Base-by-base conservation (phyloP, 192 early-diverging fungal species). In the Powellomyces hirtus region DNA sequence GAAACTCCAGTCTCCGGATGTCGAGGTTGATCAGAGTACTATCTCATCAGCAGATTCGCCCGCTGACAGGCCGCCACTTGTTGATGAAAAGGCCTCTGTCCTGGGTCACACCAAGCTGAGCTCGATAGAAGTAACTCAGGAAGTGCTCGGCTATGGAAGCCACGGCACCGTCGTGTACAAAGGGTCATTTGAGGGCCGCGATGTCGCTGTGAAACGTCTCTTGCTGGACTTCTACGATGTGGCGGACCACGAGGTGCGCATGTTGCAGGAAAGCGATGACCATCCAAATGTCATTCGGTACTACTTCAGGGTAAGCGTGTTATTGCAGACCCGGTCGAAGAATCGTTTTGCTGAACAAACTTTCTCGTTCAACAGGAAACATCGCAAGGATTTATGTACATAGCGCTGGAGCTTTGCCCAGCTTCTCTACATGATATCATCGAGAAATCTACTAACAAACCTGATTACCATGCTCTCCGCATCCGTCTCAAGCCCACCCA, bases 201-300 rank as follows among this genome's bases (percentile, higher is more conserved):
- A 88, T 4, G 96, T 98, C 11, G 97, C 97, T 0, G 89, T 99
- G 45, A 99, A 99, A 74, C 84, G 96, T 18, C 75, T 99, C 30
- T 75, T 99, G 57, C 71, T 92, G 34, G 97, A 98, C 73, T 98
- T 97, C 83, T 96, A 99, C 75, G 92, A 95, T 37, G 89, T 98
- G 4, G 97, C 96, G 0, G 84, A 89, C 62, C 94, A 96, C 66
- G 97, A 99, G 74, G 95, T 99, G 11, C 79, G 87, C 60, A 79
- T 97, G 20, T 77, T 99, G 14, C 91, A 94, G 62, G 94, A 97
- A 73, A 92, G 90, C 66, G 96, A 98, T 70, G 83, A 90, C 64
- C 97, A 99, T 71, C 91, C 94, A 1, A 99, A 99, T 66, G 94
- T 99, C 1, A 89, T 97, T 27, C 90, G 96, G 30, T 99, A 99